Base-by-base conservation (phyloP, 1,139 yeast species). In the Pichia sp. region DNA sequence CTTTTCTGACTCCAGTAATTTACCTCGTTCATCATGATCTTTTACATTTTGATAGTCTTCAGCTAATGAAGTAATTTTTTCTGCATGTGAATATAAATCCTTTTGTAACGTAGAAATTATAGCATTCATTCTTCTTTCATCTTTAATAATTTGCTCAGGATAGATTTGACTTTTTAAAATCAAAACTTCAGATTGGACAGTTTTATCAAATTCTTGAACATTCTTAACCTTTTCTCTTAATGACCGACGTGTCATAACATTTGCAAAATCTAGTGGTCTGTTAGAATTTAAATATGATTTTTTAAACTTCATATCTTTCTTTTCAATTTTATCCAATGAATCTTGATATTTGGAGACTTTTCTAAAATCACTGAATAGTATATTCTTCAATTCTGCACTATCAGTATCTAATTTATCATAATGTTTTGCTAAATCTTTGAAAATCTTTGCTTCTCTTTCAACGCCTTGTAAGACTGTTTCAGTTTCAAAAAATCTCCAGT, bases 401-500 rank as follows among this genome's bases (percentile, higher is more conserved):
- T 34, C 41, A 1, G 13, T 10, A 5, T 51, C 57, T 16, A 56
- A 31, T 5, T 47, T 27, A 3, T 16, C 16, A 30, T 47, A 51
- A 25, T 49, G 42, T 11, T 18, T 29, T 10, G 16, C 11, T 33
- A 54, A 27, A 27, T 48, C 52, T 10, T n/a, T 18, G 14, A 39
- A 33, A 41, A 49, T 14, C 8, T 36, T 47, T 6, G 46, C 34
- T 25, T 52, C 42, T 34, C 44, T 51, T 2, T 54, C 46, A 1
- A 70, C 44, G 9, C 67, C 60, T 3, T 59, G 55, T 4, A 53
- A 48, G 13, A 74, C 50, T 3, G 60, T 61, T 0, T 49, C 47
- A 11, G 63, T 63, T 56, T 76, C 79, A 38, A 63, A 53, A 16
- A 76, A 54, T 58, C 76, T 72, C 80, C 80, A 76, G 18, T 67